These are phyloP conservation scores for Fusarium dimerum DNA, from an alignment of 2,329 filamentous ascomycete species.

Conservation along the genomic window DNA sequence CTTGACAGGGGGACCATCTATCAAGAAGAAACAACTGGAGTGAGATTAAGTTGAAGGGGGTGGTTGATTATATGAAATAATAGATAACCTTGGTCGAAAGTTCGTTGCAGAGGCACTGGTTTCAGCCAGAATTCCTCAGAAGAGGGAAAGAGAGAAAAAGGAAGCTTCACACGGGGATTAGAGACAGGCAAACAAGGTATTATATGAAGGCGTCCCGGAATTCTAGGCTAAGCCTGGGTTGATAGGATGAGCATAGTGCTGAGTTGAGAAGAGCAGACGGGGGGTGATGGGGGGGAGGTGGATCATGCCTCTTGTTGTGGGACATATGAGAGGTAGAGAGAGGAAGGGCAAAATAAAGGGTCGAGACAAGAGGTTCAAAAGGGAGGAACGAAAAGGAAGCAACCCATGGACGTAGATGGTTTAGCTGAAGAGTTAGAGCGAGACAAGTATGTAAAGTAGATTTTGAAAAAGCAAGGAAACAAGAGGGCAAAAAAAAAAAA, in stretches of 20 bases:
- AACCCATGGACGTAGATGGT: neutral
- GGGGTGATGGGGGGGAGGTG: too few relatives aligned
- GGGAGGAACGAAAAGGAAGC: conserved; percentile 18
- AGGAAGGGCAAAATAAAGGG: too few relatives aligned
- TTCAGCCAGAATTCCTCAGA: neutral
- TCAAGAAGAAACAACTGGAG: conserved; percentile 2
- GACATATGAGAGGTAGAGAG: too few relatives aligned
- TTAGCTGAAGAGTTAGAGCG: conserved; percentile 1
- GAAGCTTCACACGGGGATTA: neutral
- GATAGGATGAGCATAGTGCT: too few relatives aligned
- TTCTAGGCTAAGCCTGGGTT: conserved; percentile 5
- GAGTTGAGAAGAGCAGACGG: too few relatives aligned
- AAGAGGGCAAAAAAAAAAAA: too few relatives aligned
- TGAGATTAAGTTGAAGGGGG: conserved; percentile 5
- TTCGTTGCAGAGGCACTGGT: neutral
- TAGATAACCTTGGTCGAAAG: neutral
- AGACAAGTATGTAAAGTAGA: conserved; percentile 18
- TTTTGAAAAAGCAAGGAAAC: conserved; percentile 9
- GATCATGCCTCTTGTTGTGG: too few relatives aligned
- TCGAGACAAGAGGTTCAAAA: neutral
- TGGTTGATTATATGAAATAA: neutral
- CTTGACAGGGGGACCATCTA: conserved; percentile 16
- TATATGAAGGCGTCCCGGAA: conserved; percentile 18
- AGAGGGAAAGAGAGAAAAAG: too few relatives aligned
- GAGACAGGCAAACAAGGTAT: conserved; percentile 6